Base-by-base conservation (phyloP, 1,139 yeast species). In the Debaryomyces subglobosus region DNA sequence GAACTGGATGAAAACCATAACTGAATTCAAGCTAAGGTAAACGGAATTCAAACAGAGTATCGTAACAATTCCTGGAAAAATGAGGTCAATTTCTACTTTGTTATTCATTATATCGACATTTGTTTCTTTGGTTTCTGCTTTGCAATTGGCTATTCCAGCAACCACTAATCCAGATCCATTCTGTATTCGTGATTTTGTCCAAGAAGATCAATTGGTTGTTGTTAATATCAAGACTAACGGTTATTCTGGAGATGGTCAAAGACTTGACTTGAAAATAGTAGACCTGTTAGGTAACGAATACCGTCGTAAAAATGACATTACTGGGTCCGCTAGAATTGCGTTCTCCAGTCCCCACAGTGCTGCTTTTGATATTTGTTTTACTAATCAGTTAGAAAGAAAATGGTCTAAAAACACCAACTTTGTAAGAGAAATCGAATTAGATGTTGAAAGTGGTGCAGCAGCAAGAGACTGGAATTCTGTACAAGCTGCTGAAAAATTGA, bases 401-500 rank as follows among this genome's bases (percentile, higher is more conserved):
- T 54, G 60, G 56, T 71, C 71, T 6, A 60, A 67, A 51, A 68
- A 70, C 49, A 60, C 72, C 43, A 54, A 56, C 37, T 62, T 79
- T 55, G 65, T 72, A 41, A 81, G 92, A 69, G 85, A 85, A 49
- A 76, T 94, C 58, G 97, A 91, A 64, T 77, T 94, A 62, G 97
- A 92, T 57, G 87, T 94, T 50, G 98, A 94, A 69, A 86, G 92
- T 55, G 99, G 99, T 30, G 89, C 97, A 47, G 90, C 92, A 59
- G 98, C 98, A 36, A 86, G 98, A 70, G 98, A 94, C 71, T 94
- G 98, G 98, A 90, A 90, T 65, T 91, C 95, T 24, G 77, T 91
- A 54, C 97, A 92, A 73, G 92, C 96, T 36, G 82, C 89, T 42
- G 98, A 92, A 69, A 89, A 90, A 66, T 84, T 94, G 69, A 89